Evolutionary conservation across 148 eudicot species (phyloP).

Genomic region (Diospyros kaki): DNA sequence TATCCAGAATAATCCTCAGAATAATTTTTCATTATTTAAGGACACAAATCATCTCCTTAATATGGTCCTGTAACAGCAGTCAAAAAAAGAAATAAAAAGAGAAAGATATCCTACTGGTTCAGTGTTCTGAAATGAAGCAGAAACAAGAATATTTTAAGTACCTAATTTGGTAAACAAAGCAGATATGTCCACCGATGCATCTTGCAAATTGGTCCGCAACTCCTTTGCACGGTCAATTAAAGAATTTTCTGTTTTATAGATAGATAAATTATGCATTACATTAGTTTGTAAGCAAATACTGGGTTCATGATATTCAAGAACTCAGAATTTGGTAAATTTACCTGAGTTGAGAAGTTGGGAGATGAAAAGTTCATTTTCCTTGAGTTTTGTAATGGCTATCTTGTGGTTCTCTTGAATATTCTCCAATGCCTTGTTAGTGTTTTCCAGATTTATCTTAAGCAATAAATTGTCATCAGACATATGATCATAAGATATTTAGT

Average conservation of each 20-base stretch:
- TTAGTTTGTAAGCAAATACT: slow-evolving; percentile 1
- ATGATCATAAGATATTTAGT: not conserved
- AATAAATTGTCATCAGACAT: not conserved
- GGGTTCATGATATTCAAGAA: not conserved
- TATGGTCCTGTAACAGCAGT: not conserved
- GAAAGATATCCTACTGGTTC: not conserved
- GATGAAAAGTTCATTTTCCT: slow-evolving; percentile 62
- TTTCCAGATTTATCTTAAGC: slow-evolving; percentile 52
- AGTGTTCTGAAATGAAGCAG: not conserved
- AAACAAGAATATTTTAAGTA: slow-evolving; percentile 16
- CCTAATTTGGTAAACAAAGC: slow-evolving; percentile 57
- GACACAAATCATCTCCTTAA: not conserved
- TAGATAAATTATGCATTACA: not conserved
- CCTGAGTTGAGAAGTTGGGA: slow-evolving; percentile 63
- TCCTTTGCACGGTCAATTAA: slow-evolving; percentile 64
- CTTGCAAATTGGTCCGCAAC: slow-evolving; percentile 53
- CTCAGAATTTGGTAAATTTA: slow-evolving; percentile 13
- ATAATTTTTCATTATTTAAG: not conserved
- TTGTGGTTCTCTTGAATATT: slow-evolving; percentile 59
- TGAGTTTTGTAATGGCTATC: slow-evolving; percentile 36
- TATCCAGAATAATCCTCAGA: not conserved
- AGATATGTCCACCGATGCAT: slow-evolving; percentile 66
- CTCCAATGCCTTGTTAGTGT: slow-evolving; percentile 38
- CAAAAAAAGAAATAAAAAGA: not conserved
- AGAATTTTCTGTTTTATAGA: slow-evolving; percentile 45